Conservation (phyloP, 805 yeast species). For the Wickerhamiella occidentalis region DNA sequence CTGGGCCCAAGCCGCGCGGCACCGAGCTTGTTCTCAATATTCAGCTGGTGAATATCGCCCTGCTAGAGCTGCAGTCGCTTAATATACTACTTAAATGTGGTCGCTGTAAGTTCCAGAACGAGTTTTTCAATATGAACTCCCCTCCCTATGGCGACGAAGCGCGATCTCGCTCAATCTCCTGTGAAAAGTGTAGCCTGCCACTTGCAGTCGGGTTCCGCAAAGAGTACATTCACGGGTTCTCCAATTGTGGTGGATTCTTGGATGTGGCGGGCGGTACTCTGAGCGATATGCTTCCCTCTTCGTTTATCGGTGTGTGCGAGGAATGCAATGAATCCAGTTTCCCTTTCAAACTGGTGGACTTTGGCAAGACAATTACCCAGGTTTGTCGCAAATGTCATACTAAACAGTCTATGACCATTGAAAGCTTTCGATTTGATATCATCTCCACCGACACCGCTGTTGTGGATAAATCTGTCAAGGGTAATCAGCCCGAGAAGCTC, state of each 20-base stretch:
- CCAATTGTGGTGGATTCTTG: slow-evolving; percentile 28
- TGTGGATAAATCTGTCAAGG: slow-evolving; percentile 14
- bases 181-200: slow-evolving; percentile 28
- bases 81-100: slow-evolving; percentile 29
- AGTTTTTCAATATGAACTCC: slow-evolving; percentile 26
- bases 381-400: slow-evolving; percentile 30
- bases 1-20: slow-evolving; percentile 21
- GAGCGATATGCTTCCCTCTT: slow-evolving; percentile 28
- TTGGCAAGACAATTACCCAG: slow-evolving; percentile 26
- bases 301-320: slow-evolving; percentile 30
- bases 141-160: slow-evolving; percentile 28
- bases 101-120: slow-evolving; percentile 29
- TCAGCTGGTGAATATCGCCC: slow-evolving; percentile 19
- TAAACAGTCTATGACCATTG: slow-evolving; percentile 27
- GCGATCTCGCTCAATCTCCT: slow-evolving; percentile 25
- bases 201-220: slow-evolving; percentile 29
- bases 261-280: slow-evolving; percentile 31
- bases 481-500: slow-evolving; percentile 23
- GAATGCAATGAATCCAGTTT: slow-evolving; percentile 27
- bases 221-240: slow-evolving; percentile 28
- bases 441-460: slow-evolving; percentile 25
- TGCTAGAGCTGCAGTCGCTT: slow-evolving; percentile 25
- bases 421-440: slow-evolving; percentile 26
- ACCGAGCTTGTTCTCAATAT: slow-evolving; percentile 28
- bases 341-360: slow-evolving; percentile 25